Evolutionary conservation across 2,329 filamentous ascomycete genomes (phyloP).

Genomic region (Amauroascus niger): DNA sequence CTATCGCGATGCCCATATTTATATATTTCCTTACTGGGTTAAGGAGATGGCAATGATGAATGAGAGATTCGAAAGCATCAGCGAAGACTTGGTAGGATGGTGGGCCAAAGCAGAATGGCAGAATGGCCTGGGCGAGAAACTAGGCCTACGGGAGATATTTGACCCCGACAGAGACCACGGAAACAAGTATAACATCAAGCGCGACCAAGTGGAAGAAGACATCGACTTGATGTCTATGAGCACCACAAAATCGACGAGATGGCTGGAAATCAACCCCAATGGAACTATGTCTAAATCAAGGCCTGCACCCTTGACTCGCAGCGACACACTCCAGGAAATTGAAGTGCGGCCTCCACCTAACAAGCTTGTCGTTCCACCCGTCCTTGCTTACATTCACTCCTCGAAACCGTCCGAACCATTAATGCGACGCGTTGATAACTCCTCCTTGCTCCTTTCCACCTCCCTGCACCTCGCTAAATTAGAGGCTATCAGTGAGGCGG

Average conservation of each 20-base stretch:
- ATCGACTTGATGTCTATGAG: slow-evolving; percentile 46
- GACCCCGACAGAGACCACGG: slow-evolving; percentile 37
- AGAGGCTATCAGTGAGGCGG: slow-evolving; percentile 42
- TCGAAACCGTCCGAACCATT: slow-evolving; percentile 48
- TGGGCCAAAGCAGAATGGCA: slow-evolving; percentile 96
- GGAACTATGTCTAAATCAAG: slow-evolving; percentile 10
- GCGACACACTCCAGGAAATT: slow-evolving; percentile 15
- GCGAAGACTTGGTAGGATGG: slow-evolving; percentile 86
- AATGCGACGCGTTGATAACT: slow-evolving; percentile 80
- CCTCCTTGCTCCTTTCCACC: slow-evolving; percentile 66
- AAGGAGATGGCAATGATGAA: slow-evolving; percentile 73
- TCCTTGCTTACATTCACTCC: slow-evolving; percentile 72
- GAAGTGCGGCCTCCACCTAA: slow-evolving; percentile 11
- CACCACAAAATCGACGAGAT: slow-evolving; percentile 39
- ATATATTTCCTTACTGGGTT: slow-evolving; percentile 87
- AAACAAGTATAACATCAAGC: slow-evolving; percentile 32
- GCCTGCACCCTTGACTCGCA: slow-evolving; percentile 17
- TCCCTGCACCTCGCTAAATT: slow-evolving; percentile 82
- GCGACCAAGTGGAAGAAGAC: slow-evolving; percentile 41
- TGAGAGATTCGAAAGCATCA: slow-evolving; percentile 73
- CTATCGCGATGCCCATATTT: slow-evolving; percentile 85
- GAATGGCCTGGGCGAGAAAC: slow-evolving; percentile 64
- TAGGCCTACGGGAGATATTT: slow-evolving; percentile 61
- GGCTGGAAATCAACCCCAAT: slow-evolving; percentile 10
- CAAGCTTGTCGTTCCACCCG: slow-evolving; percentile 53